Conservation (phyloP, 306 rosid genomes). For the Citrullus amarus region DNA sequence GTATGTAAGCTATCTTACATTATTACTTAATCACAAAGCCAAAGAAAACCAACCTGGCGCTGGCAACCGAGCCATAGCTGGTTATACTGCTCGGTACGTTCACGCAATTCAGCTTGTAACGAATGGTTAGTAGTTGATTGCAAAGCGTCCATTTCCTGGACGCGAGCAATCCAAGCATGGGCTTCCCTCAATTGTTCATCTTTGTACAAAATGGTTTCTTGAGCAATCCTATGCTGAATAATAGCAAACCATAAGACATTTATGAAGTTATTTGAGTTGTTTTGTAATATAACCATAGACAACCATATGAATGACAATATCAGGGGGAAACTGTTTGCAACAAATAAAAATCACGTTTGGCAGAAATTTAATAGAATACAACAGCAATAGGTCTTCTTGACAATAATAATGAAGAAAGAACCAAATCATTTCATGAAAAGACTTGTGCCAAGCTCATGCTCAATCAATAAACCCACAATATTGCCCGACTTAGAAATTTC, state of each 20-base stretch:
- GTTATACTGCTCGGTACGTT: constrained; percentile 84
- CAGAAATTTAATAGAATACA: background rate
- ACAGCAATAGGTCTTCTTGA: background rate
- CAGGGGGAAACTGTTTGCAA: background rate
- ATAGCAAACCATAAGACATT: constrained; percentile 8
- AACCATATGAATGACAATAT: background rate
- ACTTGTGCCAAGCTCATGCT: background rate
- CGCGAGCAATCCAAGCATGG: constrained; percentile 87
- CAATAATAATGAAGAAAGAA: background rate
- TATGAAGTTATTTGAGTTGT: background rate
- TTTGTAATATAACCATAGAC: background rate
- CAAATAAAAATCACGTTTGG: background rate
- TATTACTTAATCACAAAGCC: background rate
- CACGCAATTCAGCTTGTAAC: constrained; percentile 81
- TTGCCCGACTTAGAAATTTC: background rate
- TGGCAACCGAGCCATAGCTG: constrained; percentile 93
- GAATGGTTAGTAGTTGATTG: constrained; percentile 76
- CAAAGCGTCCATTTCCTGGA: constrained; percentile 85
- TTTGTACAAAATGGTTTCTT: constrained; percentile 70
- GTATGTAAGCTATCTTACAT: background rate
- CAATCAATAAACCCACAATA: background rate
- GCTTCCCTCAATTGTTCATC: constrained; percentile 92
- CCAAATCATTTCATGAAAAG: background rate
- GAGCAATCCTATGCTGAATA: constrained; percentile 88
- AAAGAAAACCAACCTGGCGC: constrained; percentile 61